Evolutionary conservation across 306 rosid genomes (phyloP).

Genomic region (Dalbergia oliveri): DNA sequence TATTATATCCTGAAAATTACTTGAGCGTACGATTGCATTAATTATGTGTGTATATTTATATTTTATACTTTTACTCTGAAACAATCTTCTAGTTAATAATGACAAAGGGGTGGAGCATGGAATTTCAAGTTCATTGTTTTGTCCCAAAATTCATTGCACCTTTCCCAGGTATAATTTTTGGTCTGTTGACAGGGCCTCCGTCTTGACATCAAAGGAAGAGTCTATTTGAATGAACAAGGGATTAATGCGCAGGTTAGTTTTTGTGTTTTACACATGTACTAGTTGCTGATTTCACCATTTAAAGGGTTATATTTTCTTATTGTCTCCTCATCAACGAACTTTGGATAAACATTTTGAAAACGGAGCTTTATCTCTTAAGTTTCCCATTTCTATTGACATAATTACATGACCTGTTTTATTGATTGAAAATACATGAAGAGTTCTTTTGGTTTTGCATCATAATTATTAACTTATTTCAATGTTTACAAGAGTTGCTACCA

Average conservation of each 20-base stretch:
- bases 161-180: constrained; percentile 38
- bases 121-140: constrained; percentile 32
- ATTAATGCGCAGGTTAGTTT: constrained; percentile 90
- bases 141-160: constrained; percentile 31
- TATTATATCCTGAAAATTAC: too few relatives aligned
- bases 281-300: not conserved
- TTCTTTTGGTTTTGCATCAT: constrained; percentile 12
- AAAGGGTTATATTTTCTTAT: constrained; percentile 18
- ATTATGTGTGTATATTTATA: too few relatives aligned
- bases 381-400: too few relatives aligned
- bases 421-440: constrained; percentile 14
- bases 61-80: too few relatives aligned
- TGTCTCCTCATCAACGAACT: constrained; percentile 17
- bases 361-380: not conserved
- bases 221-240: constrained; percentile 88
- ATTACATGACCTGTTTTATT: not conserved
- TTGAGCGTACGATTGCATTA: too few relatives aligned
- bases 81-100: not conserved
- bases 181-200: constrained; percentile 64
- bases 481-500: constrained; percentile 1
- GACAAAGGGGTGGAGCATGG: constrained; percentile 25
- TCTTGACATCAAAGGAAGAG: constrained; percentile 75
- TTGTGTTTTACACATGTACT: not conserved
- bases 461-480: not conserved
- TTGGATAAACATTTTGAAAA: constrained; percentile 24